phyloP scores from a whole-genome alignment of 805 yeast species.

The Candida peoriensis region DNA sequence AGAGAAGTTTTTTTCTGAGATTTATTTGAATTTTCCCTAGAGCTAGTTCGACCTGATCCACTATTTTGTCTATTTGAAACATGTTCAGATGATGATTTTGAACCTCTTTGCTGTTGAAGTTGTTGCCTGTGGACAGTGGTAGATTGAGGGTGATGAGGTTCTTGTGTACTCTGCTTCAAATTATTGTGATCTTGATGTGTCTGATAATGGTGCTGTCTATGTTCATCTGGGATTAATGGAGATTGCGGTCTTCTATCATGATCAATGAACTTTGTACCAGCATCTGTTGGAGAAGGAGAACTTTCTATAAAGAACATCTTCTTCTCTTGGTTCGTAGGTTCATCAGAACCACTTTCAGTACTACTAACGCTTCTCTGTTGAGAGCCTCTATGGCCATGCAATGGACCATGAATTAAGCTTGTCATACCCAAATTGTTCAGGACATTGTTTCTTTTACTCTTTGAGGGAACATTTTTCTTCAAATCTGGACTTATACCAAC shows the following conservation, averaged over 20 bases:
- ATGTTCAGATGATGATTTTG: neutral
- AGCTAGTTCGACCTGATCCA: slow-evolving; percentile 1
- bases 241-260: neutral
- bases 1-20: slow-evolving; percentile 15
- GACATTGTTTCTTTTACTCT: slow-evolving; percentile 20
- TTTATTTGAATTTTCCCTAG: slow-evolving; percentile 8
- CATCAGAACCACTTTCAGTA: slow-evolving; percentile 1
- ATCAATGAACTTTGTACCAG: slow-evolving; percentile 6
- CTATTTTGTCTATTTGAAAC: neutral
- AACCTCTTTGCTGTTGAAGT: slow-evolving; percentile 1
- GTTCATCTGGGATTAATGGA: neutral
- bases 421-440: slow-evolving; percentile 26
- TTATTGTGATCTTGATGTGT: slow-evolving; percentile 1
- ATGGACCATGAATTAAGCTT: slow-evolving; percentile 9
- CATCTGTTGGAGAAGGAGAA: slow-evolving; percentile 27
- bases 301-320: slow-evolving; percentile 28
- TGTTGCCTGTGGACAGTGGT: neutral
- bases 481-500: slow-evolving; percentile 23
- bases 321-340: slow-evolving; percentile 13
- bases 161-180: too few species aligned
- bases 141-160: too few species aligned
- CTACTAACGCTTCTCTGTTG: neutral
- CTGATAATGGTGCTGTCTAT: slow-evolving; percentile 3
- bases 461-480: slow-evolving; percentile 8
- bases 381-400: neutral